Conservation (phyloP, 2,329 filamentous ascomycete genomes). For the Phialemonium atrogriseum region DNA sequence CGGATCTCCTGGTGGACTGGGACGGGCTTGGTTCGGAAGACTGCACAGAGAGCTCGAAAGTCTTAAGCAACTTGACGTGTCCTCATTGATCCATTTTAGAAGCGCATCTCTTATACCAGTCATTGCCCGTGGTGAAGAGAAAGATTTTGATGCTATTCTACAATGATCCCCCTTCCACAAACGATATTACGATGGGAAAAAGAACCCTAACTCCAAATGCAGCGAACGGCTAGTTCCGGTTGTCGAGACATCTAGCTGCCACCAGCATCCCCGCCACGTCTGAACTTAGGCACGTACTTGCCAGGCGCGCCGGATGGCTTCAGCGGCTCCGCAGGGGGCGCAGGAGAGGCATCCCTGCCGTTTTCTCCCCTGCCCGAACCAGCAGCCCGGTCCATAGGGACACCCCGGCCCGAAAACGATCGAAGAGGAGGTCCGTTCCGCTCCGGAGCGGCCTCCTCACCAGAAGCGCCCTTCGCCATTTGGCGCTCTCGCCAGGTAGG, state of each 20-base stretch:
- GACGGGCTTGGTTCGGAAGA: neutral
- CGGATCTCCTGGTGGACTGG: too few relatives aligned
- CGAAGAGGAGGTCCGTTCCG: conserved; percentile 17
- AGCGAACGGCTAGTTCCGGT: conserved; percentile 3
- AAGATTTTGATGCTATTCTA: conserved; percentile 16
- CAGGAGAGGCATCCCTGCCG: conserved; percentile 26
- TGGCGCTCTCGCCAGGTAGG: conserved; percentile 53
- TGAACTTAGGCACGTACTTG: conserved; percentile 48
- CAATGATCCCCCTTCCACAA: conserved; percentile 10
- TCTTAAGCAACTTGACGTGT: too few relatives aligned
- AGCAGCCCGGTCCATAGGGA: conserved; percentile 33
- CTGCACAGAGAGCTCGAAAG: too few relatives aligned
- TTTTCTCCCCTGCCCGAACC: conserved; percentile 35
- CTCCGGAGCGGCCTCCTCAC: conserved; percentile 11
- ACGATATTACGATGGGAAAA: conserved; percentile 3
- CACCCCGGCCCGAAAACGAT: conserved; percentile 27
- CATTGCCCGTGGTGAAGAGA: too few relatives aligned
- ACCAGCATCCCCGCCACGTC: conserved; percentile 14
- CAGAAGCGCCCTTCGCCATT: conserved; percentile 33
- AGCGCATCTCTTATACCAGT: too few relatives aligned
- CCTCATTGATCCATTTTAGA: conserved; percentile 3
- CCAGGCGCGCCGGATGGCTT: conserved; percentile 44
- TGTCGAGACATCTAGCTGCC: conserved; percentile 9
- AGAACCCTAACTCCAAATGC: conserved; percentile 7
- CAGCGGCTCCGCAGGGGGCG: conserved; percentile 37